These are phyloP conservation scores for Lavandula angustifolia DNA, from an alignment of 257 asterid species.

Conservation along the genomic window DNA sequence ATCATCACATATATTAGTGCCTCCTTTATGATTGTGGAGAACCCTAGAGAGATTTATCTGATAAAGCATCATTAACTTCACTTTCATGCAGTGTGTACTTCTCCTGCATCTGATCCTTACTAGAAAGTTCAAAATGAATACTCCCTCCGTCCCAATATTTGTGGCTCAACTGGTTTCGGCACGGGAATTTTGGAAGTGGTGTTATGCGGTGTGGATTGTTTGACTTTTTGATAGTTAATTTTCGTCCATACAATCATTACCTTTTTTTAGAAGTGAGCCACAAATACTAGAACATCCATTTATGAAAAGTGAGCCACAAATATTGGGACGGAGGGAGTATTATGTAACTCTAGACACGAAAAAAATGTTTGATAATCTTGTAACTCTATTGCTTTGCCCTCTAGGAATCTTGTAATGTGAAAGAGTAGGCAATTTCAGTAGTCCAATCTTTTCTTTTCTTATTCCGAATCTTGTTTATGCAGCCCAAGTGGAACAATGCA, in stretches of 20 bases:
- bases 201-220: too few relatives aligned
- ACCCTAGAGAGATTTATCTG: conserved; percentile 29
- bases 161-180: too few relatives aligned
- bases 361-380: conserved; percentile 24
- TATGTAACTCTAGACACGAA: conserved; percentile 15
- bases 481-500: conserved; percentile 94
- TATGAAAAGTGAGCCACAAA: too few relatives aligned
- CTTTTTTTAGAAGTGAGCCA: too few relatives aligned
- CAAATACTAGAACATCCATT: too few relatives aligned
- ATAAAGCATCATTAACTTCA: conserved; percentile 38
- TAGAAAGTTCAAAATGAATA: conserved; percentile 37
- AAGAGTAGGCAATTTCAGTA: too few relatives aligned
- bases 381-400: conserved; percentile 27
- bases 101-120: conserved; percentile 36
- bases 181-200: too few relatives aligned
- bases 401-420: conserved; percentile 35
- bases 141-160: too few relatives aligned
- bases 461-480: conserved; percentile 36
- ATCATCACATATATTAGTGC: too few relatives aligned
- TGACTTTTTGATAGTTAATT: too few relatives aligned
- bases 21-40: conserved; percentile 35
- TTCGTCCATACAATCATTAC: too few relatives aligned
- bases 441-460: neutral
- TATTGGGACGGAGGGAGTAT: too few relatives aligned
- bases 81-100: conserved; percentile 29